These are phyloP conservation scores for Nitzschia inconspicua DNA, from an alignment of 108 stramenopile genomes.

Conservation along the genomic window DNA sequence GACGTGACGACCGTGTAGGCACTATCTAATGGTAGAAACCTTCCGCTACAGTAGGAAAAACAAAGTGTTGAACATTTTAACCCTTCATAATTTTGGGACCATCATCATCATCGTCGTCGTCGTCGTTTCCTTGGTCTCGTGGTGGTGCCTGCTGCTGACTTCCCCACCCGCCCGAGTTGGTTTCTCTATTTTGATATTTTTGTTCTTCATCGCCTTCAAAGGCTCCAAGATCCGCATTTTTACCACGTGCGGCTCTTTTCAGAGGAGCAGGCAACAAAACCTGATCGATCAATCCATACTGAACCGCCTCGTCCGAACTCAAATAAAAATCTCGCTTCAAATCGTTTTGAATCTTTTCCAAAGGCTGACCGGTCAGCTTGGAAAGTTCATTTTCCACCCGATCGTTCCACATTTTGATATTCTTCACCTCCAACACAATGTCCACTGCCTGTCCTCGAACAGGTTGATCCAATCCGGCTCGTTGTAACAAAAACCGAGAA, in stretches of 20 bases:
- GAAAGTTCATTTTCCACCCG: slow-evolving; percentile 66
- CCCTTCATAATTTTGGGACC: slow-evolving; percentile 62
- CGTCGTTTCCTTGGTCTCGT: slow-evolving; percentile 9
- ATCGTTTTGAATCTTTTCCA: slow-evolving; percentile 75
- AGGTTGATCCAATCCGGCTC: slow-evolving; percentile 83
- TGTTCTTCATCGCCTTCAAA: slow-evolving; percentile 79
- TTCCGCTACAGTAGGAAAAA: too few relatives aligned
- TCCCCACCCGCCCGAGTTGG: slow-evolving; percentile 45
- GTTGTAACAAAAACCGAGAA: slow-evolving; percentile 87
- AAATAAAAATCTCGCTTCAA: slow-evolving; percentile 94
- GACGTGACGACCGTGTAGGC: too few relatives aligned
- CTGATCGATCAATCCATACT: slow-evolving; percentile 84
- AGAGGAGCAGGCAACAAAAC: slow-evolving; percentile 63
- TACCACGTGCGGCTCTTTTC: slow-evolving; percentile 53
- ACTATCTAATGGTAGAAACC: too few relatives aligned
- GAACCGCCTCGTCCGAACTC: slow-evolving; percentile 83
- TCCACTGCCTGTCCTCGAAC: slow-evolving; percentile 89
- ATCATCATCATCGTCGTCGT: slow-evolving; percentile 58
- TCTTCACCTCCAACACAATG: slow-evolving; percentile 82
- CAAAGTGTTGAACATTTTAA: too few relatives aligned
- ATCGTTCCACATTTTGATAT: slow-evolving; percentile 72
- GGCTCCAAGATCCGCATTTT: slow-evolving; percentile 64
- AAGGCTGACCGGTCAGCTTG: slow-evolving; percentile 76
- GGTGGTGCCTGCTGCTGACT: slow-evolving; percentile 28
- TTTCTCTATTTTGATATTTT: slow-evolving; percentile 60